Evolutionary conservation across 352 stramenopile species (phyloP), one percentile per base, ranked within the genome.

Genomic region (Globisporangium paddicum): DNA sequence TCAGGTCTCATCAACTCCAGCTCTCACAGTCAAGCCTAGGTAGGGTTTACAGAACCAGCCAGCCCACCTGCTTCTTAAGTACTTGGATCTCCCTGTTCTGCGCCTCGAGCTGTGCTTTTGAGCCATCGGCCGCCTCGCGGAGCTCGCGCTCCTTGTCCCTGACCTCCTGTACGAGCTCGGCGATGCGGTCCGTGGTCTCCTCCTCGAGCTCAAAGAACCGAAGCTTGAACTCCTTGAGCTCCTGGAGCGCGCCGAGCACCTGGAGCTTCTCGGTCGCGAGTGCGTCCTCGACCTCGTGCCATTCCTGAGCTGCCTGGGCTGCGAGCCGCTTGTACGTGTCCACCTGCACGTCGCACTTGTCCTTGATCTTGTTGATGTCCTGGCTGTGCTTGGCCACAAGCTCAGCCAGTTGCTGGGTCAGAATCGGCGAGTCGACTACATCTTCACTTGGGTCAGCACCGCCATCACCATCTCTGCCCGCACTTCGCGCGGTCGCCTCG

Each of bases 161-260:
- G 8, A 76, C 72, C 6, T 90, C 75, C 23, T 86, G 67, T 8
- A 88, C 66, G 55, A 90, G 64, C 42, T 90, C 81, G 0, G 77
- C 77, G 26, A 89, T 82, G 6, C 81, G 79, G 35, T 84, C 73
- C 0, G 77, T 84, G 16, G 71, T 77, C 30, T 85, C 69, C 25
- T 79, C 64, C 32, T 90, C 81, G 23, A 89, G 65, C 30, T 86
- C 63, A 40, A 86, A 89, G 64, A 71, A 87, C 6, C 77, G 73
- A 48, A 84, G 23, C 50, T 90, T 90, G 56, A 88, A 84, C 37
- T 89, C 77, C 59, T 86, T 88, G n/a, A 90, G 69, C 41, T 90
- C 81, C 52, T 79, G 75, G 34, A 88, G 60, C 9, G 67, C 72
- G 21, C 63, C 55, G 3, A 90, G 60, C 41, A 85, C 74, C 54